These are phyloP conservation scores for Citeromyces matritensis DNA, from an alignment of 805 yeast genomes.

Conservation along the genomic window DNA sequence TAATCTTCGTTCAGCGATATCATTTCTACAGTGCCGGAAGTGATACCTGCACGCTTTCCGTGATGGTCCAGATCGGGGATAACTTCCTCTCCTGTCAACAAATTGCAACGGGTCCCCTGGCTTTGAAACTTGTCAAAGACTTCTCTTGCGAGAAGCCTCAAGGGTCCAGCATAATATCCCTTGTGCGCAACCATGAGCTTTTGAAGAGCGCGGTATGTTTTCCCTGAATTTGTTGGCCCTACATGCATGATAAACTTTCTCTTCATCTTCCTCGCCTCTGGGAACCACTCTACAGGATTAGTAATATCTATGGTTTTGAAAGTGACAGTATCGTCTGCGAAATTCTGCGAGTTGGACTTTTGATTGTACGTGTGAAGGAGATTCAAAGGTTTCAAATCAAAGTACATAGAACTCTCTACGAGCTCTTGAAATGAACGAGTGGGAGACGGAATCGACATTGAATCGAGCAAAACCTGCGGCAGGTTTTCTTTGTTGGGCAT, in stretches of 20 bases:
- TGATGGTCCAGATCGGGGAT: conserved; percentile 49
- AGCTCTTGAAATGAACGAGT: conserved; percentile 1
- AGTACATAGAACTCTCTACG: conserved; percentile 13
- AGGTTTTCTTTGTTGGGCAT: too few species aligned
- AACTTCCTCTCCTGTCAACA: conserved; percentile 93
- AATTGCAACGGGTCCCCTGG: conserved; percentile 59
- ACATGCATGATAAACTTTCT: conserved; percentile 83
- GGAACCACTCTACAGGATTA: conserved; percentile 69
- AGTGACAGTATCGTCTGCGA: conserved; percentile 14
- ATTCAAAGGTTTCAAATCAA: conserved; percentile 13
- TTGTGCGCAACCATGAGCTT: conserved; percentile 45
- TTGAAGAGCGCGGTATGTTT: conserved; percentile 72
- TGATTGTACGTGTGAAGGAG: conserved; percentile 12
- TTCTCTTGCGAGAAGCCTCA: conserved; percentile 82
- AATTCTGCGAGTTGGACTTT: conserved; percentile 14
- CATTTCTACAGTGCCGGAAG: conserved; percentile 93
- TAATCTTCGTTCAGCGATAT: conserved; percentile 47
- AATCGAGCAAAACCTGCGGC: too few species aligned
- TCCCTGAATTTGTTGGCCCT: conserved; percentile 97
- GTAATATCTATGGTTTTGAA: conserved; percentile 25
- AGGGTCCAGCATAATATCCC: conserved; percentile 92
- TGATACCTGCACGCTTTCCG: conserved; percentile 62
- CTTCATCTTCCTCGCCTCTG: conserved; percentile 66
- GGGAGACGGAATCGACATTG: background rate
- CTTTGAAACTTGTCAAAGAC: conserved; percentile 67